Base-by-base conservation (phyloP, 257 asterid genomes). In the Anisodus acutangulus region DNA sequence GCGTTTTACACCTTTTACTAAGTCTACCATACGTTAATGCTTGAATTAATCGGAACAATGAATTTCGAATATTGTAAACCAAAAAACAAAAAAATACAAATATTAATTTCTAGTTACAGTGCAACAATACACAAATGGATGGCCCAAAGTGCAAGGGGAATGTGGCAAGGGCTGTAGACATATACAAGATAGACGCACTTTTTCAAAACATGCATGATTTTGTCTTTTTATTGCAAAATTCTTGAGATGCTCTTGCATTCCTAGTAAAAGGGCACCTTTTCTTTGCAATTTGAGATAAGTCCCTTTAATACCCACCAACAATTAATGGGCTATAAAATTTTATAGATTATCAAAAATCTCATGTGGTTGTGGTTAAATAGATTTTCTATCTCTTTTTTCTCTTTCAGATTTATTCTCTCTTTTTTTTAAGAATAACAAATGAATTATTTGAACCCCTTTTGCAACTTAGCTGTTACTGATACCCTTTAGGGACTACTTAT, bases 221-320 rank as follows among this genome's bases (percentile, higher is more conserved):
- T 85, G 53, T 51, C 83, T 80, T 82, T 90, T 85, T 88, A 88
- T 89, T 85, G 85, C 87, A 81, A 85, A 86, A 87, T 79, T 78
- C 83, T 85, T 51, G 78, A 84, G 76, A 80, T 79, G 83, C 82
- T 55, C 76, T 78, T 41, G 49, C 87, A 85, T 81, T 86, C 85
- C 81, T 85, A 37, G 82, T 85, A 88, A 86, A 87, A 78, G 43
- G 79, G 79, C 37, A 62, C 71, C 76, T 49, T 85, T 88, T 58
- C 81, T 85, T 85, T 82, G n/a, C 82, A 87, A 87, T 82, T 84
- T 88, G 35, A 68, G 85, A 53, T 78, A 68, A 84, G 83, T 85
- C 86, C 76, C 62, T 57, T 84, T 78, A 35, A 81, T 84, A 84
- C 82, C 85, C 80, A 79, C 89, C 92, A 89, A 88, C 85, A 84